phyloP scores from a whole-genome alignment of 1,284 basidiomycete species.

The Tilletia caries region DNA sequence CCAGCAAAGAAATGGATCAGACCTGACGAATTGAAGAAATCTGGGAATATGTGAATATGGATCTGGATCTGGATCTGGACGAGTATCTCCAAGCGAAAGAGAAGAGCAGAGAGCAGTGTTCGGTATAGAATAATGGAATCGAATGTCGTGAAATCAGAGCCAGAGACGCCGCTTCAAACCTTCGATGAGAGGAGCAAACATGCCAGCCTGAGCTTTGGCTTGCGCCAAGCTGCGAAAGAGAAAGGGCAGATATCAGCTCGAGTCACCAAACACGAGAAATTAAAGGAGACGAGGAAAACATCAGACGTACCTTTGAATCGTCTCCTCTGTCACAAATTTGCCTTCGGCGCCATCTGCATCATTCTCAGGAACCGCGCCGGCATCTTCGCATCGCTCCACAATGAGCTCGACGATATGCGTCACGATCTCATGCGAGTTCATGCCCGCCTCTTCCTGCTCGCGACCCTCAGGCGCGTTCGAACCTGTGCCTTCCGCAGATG shows the following conservation, averaged over 20 bases:
- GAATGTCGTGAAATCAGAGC: constrained; percentile 21
- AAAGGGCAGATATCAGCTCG: neutral
- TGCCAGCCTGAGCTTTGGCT: constrained; percentile 38
- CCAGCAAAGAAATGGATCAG: no score
- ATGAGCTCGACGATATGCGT: constrained; percentile 13
- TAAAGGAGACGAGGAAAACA: neutral
- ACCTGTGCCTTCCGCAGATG: neutral
- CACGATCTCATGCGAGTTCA: constrained; percentile 13
- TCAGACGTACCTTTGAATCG: constrained; percentile 34
- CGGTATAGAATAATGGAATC: no score
- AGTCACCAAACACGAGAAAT: neutral
- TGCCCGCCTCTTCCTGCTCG: constrained; percentile 6
- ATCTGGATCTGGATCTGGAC: no score
- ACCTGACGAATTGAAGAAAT: no score
- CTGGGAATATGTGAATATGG: no score
- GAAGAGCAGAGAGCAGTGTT: no score
- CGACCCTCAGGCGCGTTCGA: neutral
- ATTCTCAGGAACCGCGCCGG: constrained; percentile 28
- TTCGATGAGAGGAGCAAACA: constrained; percentile 40
- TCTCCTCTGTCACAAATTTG: constrained; percentile 31
- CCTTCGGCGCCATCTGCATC: constrained; percentile 17
- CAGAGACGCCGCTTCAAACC: constrained; percentile 44
- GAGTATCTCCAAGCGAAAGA: no score
- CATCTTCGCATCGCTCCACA: constrained; percentile 20
- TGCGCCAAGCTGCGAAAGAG: constrained; percentile 30